Base-by-base conservation (phyloP, 495 filamentous ascomycete genomes). In the Platismatia glauca region DNA sequence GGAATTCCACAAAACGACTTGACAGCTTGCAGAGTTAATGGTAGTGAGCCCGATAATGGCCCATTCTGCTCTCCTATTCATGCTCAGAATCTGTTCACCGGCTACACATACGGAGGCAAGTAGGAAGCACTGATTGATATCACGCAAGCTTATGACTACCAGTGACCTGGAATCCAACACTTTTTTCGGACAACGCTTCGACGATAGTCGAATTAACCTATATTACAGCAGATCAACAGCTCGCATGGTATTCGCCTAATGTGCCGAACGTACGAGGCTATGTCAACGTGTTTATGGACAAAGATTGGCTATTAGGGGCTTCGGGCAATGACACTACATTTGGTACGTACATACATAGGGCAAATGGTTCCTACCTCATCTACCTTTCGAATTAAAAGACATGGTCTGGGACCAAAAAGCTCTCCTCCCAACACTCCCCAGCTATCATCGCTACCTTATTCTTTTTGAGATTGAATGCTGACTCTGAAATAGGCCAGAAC, bases 41-140 rank as follows among this genome's bases (percentile, higher is more conserved):
- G 65, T 15, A 67, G 48, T 18, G 33, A 38, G 18, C 48, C 41
- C 15, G 61, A 61, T 13, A 64, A 57, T 64, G 65, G 65, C n/a
- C 65, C 65, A 16, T 67, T 63, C 38, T 67, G 65, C 52, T 64
- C 65, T 12, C 65, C 65, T 12, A 64, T 55, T 31, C 65, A 67
- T 33, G 38, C 35, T n/a, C 66, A 67, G 38, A 64, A 67, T 22
- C 43, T 67, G 27, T 67, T 58, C 50, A 63, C 61, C 18, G 66
- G 66, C 0, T 65, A 56, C 13, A 65, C 58, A 33, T 67, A 67
- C 35, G 62, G 58, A 59, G 46, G 66, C 61, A 65, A 3, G 66
- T 44, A 9, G 53, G 22, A 12, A 41, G 31, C 18, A 39, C 35
- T 7, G 16, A 48, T 55, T 13, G 16, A 41, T 20, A 57, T 16